Conservation (phyloP, 352 stramenopile species). For the Pythium diclinum region DNA sequence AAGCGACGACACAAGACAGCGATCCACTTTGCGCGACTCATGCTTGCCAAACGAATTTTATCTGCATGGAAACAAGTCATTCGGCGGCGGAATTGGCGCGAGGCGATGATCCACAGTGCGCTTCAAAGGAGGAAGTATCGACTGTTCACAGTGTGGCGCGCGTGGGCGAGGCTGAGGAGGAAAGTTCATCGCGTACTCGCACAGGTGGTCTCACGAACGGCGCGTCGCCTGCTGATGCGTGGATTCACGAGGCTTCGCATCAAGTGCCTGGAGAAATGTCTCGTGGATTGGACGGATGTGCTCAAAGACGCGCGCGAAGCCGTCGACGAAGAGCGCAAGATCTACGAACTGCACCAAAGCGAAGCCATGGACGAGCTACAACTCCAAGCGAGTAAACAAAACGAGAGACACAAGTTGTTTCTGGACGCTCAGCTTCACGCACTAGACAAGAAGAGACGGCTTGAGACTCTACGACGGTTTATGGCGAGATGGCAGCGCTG, state of each 20-base stretch:
- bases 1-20: conserved; percentile 19
- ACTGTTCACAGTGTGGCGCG: conserved; percentile 12
- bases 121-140: neutral
- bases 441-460: conserved; percentile 19
- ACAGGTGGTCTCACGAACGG: neutral
- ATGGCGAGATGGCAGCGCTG: conserved; percentile 25
- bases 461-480: conserved; percentile 18
- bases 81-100: conserved; percentile 19
- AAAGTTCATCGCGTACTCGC: neutral
- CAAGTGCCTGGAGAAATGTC: conserved; percentile 30
- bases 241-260: conserved; percentile 30
- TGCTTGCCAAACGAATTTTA: conserved; percentile 21
- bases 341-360: conserved; percentile 37
- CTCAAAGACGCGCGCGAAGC: conserved; percentile 37
- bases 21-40: conserved; percentile 11
- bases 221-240: neutral
- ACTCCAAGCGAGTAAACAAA: conserved; percentile 23
- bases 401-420: conserved; percentile 26
- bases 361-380: conserved; percentile 36
- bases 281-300: conserved; percentile 38
- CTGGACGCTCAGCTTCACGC: conserved; percentile 22
- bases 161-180: neutral
- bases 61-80: conserved; percentile 18
- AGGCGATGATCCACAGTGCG: conserved; percentile 7
- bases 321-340: conserved; percentile 44